These are phyloP conservation scores for Fusarium luffae DNA, from an alignment of 2,329 filamentous ascomycete genomes.

Conservation along the genomic window DNA sequence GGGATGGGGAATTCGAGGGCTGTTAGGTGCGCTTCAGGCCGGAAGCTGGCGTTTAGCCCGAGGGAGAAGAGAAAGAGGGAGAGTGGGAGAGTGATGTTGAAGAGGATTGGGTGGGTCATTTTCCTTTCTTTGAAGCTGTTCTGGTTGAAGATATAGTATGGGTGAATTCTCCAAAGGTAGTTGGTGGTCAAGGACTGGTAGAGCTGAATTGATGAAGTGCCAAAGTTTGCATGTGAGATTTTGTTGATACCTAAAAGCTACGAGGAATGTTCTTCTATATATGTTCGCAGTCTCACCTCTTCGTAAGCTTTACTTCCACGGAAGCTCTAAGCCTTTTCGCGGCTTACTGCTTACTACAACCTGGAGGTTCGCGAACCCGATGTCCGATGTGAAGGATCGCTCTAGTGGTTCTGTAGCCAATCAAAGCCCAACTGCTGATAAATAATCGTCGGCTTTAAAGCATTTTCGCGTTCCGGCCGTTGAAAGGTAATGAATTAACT, in stretches of 20 bases:
- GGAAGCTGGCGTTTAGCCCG: constrained; percentile 19
- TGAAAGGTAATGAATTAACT: not conserved
- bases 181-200: not conserved
- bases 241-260: not conserved
- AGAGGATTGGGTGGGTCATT: constrained; percentile 18
- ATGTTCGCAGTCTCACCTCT: not conserved
- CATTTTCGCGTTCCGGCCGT: not conserved
- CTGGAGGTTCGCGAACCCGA: not conserved
- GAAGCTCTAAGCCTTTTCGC: not conserved
- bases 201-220: not conserved
- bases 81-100: constrained; percentile 9
- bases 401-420: not conserved
- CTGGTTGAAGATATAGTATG: too few species aligned
- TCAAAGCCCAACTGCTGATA: not conserved
- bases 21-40: constrained; percentile 6
- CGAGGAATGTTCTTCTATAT: not conserved
- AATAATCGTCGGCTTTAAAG: not conserved
- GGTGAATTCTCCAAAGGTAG: not conserved
- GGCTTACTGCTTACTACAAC: not conserved
- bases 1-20: constrained; percentile 14
- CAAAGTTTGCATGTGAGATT: not conserved
- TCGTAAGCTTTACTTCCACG: not conserved
- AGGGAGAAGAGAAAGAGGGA: constrained; percentile 10
- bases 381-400: not conserved
- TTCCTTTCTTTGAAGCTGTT: accelerated